Evolutionary conservation across 2,329 filamentous ascomycete species (phyloP).

Genomic region (Cylindrodendrum hubeiense): DNA sequence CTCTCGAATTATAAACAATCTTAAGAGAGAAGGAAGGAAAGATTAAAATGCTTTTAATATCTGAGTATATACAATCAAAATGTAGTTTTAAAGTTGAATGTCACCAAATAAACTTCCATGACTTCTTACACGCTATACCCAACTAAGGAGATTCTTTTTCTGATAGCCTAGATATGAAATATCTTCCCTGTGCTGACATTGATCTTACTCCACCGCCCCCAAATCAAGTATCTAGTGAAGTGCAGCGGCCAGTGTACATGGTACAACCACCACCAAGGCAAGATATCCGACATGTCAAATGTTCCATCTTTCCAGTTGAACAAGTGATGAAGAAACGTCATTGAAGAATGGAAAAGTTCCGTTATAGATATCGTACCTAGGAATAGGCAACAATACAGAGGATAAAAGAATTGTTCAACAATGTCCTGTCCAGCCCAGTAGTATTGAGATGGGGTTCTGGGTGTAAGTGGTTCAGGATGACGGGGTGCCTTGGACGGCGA

Average conservation of each 20-base stretch:
- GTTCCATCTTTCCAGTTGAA: conserved; percentile 67
- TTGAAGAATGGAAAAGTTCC: conserved; percentile 39
- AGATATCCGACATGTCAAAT: conserved; percentile 66
- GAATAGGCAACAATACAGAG: conserved; percentile 50
- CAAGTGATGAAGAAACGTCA: conserved; percentile 52
- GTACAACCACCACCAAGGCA: conserved; percentile 68
- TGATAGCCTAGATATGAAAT: conserved; percentile 38
- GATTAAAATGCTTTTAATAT: too few relatives aligned
- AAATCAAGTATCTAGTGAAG: conserved; percentile 60
- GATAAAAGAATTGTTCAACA: conserved; percentile 63
- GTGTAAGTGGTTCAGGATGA: conserved; percentile 35
- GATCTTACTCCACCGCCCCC: conserved; percentile 71
- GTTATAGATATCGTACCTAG: conserved; percentile 34
- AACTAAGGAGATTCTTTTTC: too few relatives aligned
- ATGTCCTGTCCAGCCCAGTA: conserved; percentile 80
- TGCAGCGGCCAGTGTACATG: conserved; percentile 67
- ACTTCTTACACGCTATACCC: too few relatives aligned
- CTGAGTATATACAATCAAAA: too few relatives aligned
- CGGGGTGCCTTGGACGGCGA: conserved; percentile 25
- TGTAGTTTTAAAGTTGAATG: too few relatives aligned
- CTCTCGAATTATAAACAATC: too few relatives aligned
- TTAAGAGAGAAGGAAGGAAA: too few relatives aligned
- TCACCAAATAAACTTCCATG: too few relatives aligned
- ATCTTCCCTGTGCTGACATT: conserved; percentile 73
- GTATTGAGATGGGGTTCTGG: conserved; percentile 44